phyloP scores from a whole-genome alignment of 768 basidiomycete species.

The Auriscalpium microsporum region DNA sequence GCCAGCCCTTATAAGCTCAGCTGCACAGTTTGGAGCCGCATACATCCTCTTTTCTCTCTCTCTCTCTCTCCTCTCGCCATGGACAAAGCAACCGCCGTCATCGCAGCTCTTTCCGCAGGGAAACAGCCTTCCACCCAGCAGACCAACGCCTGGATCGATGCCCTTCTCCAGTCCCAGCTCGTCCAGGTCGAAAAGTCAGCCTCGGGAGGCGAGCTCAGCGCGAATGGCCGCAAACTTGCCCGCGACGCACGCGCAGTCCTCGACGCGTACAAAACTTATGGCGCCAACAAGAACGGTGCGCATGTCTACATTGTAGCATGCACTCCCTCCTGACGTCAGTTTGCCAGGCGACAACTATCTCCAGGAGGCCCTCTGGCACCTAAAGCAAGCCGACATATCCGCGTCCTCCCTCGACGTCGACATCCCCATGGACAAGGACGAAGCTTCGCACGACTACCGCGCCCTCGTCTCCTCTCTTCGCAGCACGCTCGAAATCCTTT shows the following conservation, averaged over 20 bases:
- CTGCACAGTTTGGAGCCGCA: not conserved
- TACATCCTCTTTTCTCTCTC: not conserved
- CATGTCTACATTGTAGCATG: not conserved
- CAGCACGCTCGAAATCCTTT: slow-evolving; percentile 43
- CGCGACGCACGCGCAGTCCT: slow-evolving; percentile 43
- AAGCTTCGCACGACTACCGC: slow-evolving; percentile 41
- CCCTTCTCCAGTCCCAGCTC: slow-evolving; percentile 41
- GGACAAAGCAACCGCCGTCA: slow-evolving; percentile 53
- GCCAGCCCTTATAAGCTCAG: not conserved
- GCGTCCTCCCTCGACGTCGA: slow-evolving; percentile 27
- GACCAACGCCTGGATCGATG: slow-evolving; percentile 43
- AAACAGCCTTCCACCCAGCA: slow-evolving; percentile 63
- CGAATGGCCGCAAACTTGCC: slow-evolving; percentile 46
- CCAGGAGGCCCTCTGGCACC: slow-evolving; percentile 59
- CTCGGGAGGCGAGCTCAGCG: slow-evolving; percentile 37
- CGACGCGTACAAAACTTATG: slow-evolving; percentile 48
- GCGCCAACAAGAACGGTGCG: slow-evolving; percentile 49
- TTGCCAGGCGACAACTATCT: slow-evolving; percentile 50
- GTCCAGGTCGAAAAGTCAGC: slow-evolving; percentile 34
- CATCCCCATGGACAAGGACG: slow-evolving; percentile 29
- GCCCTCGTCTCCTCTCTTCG: slow-evolving; percentile 43
- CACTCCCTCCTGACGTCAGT: not conserved
- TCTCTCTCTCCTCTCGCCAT: slow-evolving; percentile 25
- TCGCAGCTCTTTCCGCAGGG: slow-evolving; percentile 63
- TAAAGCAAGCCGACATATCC: slow-evolving; percentile 45